These are phyloP conservation scores for Coemansia sp. DNA, from an alignment of 192 early-diverging fungal genomes.

Conservation along the genomic window DNA sequence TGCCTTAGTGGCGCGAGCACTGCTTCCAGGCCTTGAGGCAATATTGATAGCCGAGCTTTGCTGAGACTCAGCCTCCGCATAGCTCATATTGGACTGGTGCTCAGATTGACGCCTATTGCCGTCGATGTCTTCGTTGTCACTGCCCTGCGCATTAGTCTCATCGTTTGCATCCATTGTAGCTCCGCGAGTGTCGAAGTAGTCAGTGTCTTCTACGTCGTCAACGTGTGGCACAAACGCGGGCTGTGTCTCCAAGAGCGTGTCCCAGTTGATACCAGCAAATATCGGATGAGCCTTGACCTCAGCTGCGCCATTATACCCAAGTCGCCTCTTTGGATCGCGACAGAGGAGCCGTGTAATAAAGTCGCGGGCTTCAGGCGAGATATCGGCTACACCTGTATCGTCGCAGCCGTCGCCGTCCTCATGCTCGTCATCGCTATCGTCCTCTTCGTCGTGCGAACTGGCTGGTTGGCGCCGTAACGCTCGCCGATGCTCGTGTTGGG, in stretches of 20 bases:
- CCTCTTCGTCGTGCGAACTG: not conserved
- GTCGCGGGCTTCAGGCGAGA: constrained; percentile 47
- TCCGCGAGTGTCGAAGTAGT: constrained; percentile 93
- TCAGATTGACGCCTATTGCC: not conserved
- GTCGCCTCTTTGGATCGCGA: constrained; percentile 64
- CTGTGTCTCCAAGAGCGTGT: constrained; percentile 61
- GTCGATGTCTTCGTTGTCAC: not conserved
- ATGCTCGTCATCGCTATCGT: constrained; percentile 21
- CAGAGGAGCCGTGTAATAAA: constrained; percentile 61
- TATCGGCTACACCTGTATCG: constrained; percentile 15
- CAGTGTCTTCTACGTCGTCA: constrained; percentile 80
- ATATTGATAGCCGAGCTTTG: constrained; percentile 4
- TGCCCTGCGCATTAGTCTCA: constrained; percentile 1
- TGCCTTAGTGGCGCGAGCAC: not conserved
- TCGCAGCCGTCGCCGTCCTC: constrained; percentile 10
- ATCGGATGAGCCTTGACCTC: constrained; percentile 70
- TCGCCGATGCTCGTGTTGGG: not conserved
- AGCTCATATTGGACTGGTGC: not conserved
- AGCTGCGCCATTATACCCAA: constrained; percentile 61
- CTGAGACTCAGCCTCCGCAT: not conserved
- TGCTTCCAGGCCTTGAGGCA: not conserved
- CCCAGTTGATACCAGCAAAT: constrained; percentile 65
- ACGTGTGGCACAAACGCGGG: constrained; percentile 85
- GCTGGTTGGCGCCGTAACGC: not conserved
- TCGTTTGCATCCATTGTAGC: constrained; percentile 63